A percentile compares a stretch with the other conserved stretches of the same genome.
phyloP scores from a whole-genome alignment of 2,329 filamentous ascomycete species.

The Sclerotinia borealis region DNA sequence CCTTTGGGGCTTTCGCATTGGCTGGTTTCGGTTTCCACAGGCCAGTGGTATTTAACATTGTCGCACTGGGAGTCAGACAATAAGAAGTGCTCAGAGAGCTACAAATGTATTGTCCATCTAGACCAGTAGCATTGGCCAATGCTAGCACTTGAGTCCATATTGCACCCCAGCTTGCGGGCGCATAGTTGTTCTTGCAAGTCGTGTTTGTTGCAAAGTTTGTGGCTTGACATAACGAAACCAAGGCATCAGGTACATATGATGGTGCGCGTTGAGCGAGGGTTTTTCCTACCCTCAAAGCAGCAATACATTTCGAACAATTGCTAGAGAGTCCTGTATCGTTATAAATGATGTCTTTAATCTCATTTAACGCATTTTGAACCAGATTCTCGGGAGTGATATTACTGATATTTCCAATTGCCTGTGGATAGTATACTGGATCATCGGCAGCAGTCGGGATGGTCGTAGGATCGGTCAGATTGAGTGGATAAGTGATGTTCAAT shows the following conservation, averaged over 20 bases:
- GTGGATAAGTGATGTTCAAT: conserved; percentile 47
- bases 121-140: conserved; percentile 45
- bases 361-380: conserved; percentile 37
- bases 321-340: conserved; percentile 30
- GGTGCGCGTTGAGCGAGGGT: conserved; percentile 45
- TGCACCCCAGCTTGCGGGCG: conserved; percentile 43
- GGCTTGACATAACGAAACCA: conserved; percentile 45
- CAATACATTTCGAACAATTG: conserved; percentile 49
- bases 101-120: conserved; percentile 53
- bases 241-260: conserved; percentile 41
- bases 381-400: conserved; percentile 36
- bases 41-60: conserved; percentile 38
- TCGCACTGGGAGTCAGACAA: conserved; percentile 42
- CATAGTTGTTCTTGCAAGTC: conserved; percentile 43
- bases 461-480: conserved; percentile 48
- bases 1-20: conserved; percentile 37
- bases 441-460: conserved; percentile 42
- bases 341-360: conserved; percentile 42
- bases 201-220: conserved; percentile 41
- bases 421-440: conserved; percentile 47
- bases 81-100: conserved; percentile 42
- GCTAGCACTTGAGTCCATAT: conserved; percentile 53
- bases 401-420: conserved; percentile 40
- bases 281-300: conserved; percentile 45
- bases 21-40: conserved; percentile 50